phyloP scores from a whole-genome alignment of 1,284 basidiomycete species.

The Ceratobasidium sp. region DNA sequence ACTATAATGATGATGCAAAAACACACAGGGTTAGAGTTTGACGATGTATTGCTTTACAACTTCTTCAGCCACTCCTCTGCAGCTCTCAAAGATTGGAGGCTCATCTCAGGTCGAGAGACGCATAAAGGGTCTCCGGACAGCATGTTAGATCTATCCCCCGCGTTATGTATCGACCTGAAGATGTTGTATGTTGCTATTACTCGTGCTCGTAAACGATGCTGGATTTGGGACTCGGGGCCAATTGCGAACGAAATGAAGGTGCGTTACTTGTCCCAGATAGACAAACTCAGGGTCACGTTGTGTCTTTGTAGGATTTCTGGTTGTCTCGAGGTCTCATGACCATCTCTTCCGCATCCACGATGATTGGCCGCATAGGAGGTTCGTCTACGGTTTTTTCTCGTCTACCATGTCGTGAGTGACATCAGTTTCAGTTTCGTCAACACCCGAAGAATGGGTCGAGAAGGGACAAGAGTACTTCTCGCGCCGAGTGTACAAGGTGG shows the following conservation, averaged over 20 bases:
- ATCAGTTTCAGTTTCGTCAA: not conserved
- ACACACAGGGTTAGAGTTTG: constrained; percentile 8
- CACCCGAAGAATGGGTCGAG: constrained; percentile 2
- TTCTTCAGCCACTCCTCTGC: constrained; percentile 47
- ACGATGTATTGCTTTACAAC: constrained; percentile 44
- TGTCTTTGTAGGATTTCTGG: constrained; percentile 15
- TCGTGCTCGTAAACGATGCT: constrained; percentile 44
- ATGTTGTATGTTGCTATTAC: constrained; percentile 48
- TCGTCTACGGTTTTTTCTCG: not conserved
- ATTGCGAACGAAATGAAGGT: not conserved
- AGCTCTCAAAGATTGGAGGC: constrained; percentile 35
- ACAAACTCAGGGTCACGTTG: not conserved
- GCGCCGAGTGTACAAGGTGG: constrained; percentile 12
- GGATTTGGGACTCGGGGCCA: constrained; percentile 47
- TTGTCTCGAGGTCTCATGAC: not conserved
- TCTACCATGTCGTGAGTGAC: not conserved
- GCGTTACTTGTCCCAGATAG: not conserved
- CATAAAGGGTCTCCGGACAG: too few species aligned
- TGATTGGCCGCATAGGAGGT: constrained; percentile 6
- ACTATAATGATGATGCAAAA: too few species aligned
- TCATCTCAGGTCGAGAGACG: not conserved
- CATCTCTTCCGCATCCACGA: not conserved
- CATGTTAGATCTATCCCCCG: not conserved
- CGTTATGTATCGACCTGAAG: constrained; percentile 44
- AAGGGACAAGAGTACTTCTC: constrained; percentile 35